phyloP scores from a whole-genome alignment of 1,284 basidiomycete species.

The Polyporus tsugae region DNA sequence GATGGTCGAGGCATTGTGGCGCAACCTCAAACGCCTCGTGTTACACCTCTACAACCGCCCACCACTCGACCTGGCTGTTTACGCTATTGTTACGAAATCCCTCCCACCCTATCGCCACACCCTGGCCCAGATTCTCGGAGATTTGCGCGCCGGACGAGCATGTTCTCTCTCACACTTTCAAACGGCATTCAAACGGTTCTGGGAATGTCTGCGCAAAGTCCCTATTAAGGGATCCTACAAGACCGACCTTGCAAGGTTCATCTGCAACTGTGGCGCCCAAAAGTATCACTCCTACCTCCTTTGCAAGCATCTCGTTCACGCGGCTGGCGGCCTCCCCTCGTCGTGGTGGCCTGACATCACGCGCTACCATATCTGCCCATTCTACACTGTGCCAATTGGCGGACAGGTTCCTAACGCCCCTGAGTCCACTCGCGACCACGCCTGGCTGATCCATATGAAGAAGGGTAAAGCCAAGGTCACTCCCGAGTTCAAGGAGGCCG shows the following conservation, averaged over 20 bases:
- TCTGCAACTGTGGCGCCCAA: constrained; percentile 31
- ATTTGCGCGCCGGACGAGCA: no score
- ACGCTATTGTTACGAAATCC: constrained; percentile 14
- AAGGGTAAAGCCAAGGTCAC: no score
- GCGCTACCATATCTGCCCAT: constrained; percentile 25
- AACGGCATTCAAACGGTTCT: constrained; percentile 12
- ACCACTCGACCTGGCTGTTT: constrained; percentile 19
- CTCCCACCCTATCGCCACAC: constrained; percentile 25
- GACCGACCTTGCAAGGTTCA: constrained; percentile 24
- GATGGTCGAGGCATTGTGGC: constrained; percentile 32
- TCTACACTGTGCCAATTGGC: no score
- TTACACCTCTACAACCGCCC: constrained; percentile 30
- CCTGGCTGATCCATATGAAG: no score
- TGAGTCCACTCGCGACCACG: no score
- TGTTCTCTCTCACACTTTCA: constrained; percentile 3
- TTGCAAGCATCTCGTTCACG: constrained; percentile 33
- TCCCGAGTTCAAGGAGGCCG: no score
- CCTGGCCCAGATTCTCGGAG: constrained; percentile 3
- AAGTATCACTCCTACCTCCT: constrained; percentile 31
- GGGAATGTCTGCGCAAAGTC: constrained; percentile 9
- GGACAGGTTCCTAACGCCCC: no score
- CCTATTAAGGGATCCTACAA: constrained; percentile 23
- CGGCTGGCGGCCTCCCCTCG: constrained; percentile 2
- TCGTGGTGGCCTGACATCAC: constrained; percentile 23
- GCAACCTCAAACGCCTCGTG: constrained; percentile 23